phyloP scores from a whole-genome alignment of 257 asterid genomes.

The Echium plantagineum region DNA sequence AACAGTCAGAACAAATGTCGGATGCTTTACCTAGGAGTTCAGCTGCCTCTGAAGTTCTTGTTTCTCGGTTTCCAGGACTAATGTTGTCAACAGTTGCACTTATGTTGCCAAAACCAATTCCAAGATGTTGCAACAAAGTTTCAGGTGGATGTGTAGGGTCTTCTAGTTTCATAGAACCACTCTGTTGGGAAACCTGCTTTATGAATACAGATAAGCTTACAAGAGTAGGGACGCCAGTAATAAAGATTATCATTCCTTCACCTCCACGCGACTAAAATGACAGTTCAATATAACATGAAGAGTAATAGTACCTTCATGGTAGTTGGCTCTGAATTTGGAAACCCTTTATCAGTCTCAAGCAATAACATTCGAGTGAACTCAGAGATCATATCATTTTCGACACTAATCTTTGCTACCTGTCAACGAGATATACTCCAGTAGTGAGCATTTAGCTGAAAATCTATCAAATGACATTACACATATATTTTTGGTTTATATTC shows the following conservation, averaged over 20 bases:
- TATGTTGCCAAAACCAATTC: slow-evolving; percentile 65
- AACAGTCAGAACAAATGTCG: slow-evolving; percentile 62
- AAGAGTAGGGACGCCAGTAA: background rate
- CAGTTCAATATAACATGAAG: background rate
- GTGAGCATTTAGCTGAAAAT: background rate
- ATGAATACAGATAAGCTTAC: background rate
- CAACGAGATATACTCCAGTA: slow-evolving; percentile 3
- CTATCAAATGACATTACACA: no score
- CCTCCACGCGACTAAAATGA: no score
- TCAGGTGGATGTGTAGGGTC: slow-evolving; percentile 30
- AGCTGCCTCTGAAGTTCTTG: slow-evolving; percentile 36
- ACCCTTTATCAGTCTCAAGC: slow-evolving; percentile 39
- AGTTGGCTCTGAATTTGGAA: slow-evolving; percentile 21
- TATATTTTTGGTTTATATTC: no score
- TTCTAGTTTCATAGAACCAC: slow-evolving; percentile 23
- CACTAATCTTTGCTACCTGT: slow-evolving; percentile 75
- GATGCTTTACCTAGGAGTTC: slow-evolving; percentile 51
- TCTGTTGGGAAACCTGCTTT: slow-evolving; percentile 30
- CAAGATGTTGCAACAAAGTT: slow-evolving; percentile 19
- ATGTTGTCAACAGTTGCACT: slow-evolving; percentile 59
- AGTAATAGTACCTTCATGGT: slow-evolving; percentile 11
- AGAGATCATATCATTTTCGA: slow-evolving; percentile 35
- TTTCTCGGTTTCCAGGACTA: slow-evolving; percentile 37
- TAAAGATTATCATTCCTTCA: no score
- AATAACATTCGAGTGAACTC: slow-evolving; percentile 59